phyloP scores from a whole-genome alignment of 108 stramenopile species.

The Cyclostephanos invisitatus region DNA sequence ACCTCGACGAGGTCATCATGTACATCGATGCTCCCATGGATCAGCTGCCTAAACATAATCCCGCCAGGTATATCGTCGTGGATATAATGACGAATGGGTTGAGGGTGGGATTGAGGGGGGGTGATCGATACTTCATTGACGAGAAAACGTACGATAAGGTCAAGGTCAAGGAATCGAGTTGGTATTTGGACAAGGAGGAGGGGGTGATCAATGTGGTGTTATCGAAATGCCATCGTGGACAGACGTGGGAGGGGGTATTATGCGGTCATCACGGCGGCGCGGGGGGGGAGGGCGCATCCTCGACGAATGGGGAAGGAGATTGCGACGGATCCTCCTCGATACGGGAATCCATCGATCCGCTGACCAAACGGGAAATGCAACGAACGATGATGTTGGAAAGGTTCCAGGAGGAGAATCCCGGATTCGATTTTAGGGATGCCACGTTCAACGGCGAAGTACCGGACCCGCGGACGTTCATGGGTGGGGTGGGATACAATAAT shows the following conservation, averaged over 20 bases:
- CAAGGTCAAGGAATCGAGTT: constrained; percentile 78
- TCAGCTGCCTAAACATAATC: constrained; percentile 37
- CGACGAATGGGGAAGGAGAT: background rate
- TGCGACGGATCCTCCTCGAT: background rate
- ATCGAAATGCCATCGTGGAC: constrained; percentile 65
- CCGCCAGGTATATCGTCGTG: constrained; percentile 39
- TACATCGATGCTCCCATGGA: constrained; percentile 70
- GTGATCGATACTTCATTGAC: constrained; percentile 79
- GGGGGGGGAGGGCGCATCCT: constrained; percentile 8
- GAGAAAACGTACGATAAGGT: constrained; percentile 83
- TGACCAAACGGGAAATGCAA: constrained; percentile 80
- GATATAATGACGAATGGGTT: constrained; percentile 56
- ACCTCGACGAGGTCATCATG: constrained; percentile 88
- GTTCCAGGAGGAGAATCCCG: constrained; percentile 94
- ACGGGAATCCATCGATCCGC: constrained; percentile 52
- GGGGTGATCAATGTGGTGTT: constrained; percentile 73
- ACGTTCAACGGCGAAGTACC: constrained; percentile 96
- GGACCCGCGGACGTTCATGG: constrained; percentile 96
- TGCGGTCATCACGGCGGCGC: constrained; percentile 29
- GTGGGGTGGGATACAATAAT: constrained; percentile 82
- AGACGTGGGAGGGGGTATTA: constrained; percentile 64
- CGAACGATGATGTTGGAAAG: constrained; percentile 92
- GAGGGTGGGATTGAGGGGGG: constrained; percentile 62
- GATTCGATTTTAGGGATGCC: constrained; percentile 97
- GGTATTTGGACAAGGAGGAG: constrained; percentile 61